These are phyloP conservation scores for Candida krabiensis DNA, from an alignment of 805 yeast species.

Conservation along the genomic window DNA sequence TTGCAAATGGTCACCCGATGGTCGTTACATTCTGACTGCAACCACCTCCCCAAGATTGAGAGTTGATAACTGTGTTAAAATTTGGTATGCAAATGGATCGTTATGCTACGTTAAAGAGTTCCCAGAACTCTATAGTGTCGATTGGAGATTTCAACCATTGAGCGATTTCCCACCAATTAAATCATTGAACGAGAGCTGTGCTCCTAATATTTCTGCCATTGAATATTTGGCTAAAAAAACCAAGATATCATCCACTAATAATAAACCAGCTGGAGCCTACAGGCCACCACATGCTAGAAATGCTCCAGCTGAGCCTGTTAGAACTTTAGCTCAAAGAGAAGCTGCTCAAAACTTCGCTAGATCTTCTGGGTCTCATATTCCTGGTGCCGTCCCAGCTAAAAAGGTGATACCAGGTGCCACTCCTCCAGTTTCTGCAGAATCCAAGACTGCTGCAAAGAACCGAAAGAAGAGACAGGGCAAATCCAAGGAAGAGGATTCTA, in stretches of 20 bases:
- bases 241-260: constrained; percentile 28
- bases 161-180: constrained; percentile 55
- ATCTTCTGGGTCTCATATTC: constrained; percentile 26
- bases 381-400: constrained; percentile 27
- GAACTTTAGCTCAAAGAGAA: constrained; percentile 62
- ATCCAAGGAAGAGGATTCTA: constrained; percentile 31
- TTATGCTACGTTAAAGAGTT: constrained; percentile 77
- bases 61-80: constrained; percentile 91
- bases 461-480: constrained; percentile 72
- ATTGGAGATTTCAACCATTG: constrained; percentile 76
- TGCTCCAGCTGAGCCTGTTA: constrained; percentile 37
- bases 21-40: constrained; percentile 88
- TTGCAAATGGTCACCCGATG: constrained; percentile 98
- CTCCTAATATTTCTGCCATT: constrained; percentile 69
- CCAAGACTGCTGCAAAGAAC: constrained; percentile 69
- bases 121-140: constrained; percentile 74
- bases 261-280: constrained; percentile 83
- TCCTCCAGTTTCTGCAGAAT: constrained; percentile 38
- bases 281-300: constrained; percentile 90
- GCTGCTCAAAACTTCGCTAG: constrained; percentile 27
- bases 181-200: constrained; percentile 55
- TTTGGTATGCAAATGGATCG: constrained; percentile 91
- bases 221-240: constrained; percentile 50
- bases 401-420: constrained; percentile 63
- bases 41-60: constrained; percentile 96